Percentiles rank a stretch among this genome's conserved stretches.
These are phyloP conservation scores for Escallonia herrerae DNA, from an alignment of 129 eudicot genomes.

Conservation along the genomic window DNA sequence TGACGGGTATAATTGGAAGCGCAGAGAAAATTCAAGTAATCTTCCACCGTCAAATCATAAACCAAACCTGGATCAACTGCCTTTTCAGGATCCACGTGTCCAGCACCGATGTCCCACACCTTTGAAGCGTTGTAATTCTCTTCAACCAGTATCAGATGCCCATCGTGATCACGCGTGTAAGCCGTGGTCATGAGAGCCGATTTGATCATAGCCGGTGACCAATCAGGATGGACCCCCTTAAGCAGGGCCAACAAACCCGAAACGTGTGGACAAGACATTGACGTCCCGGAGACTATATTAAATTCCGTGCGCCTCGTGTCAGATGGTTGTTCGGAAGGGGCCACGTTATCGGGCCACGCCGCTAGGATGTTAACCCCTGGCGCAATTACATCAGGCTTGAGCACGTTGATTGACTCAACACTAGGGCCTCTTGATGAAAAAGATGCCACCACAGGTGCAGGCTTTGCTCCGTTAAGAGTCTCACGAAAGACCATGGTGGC, in stretches of 20 bases:
- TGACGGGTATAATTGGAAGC: slow-evolving; percentile 40
- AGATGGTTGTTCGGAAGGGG: slow-evolving; percentile 39
- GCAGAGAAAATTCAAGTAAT: slow-evolving; percentile 61
- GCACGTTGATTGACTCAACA: slow-evolving; percentile 28
- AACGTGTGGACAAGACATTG: slow-evolving; percentile 91
- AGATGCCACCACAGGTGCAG: slow-evolving; percentile 72
- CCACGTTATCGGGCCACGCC: slow-evolving; percentile 61
- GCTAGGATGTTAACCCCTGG: slow-evolving; percentile 88
- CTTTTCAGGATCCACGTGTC: slow-evolving; percentile 66
- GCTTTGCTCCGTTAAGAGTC: slow-evolving; percentile 46
- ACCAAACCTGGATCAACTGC: slow-evolving; percentile 79
- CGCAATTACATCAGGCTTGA: slow-evolving; percentile 82
- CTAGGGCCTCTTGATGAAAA: slow-evolving; percentile 79
- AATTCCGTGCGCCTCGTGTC: slow-evolving; percentile 53
- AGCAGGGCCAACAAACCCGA: slow-evolving; percentile 74
- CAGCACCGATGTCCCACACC: slow-evolving; percentile 66
- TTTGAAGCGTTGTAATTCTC: slow-evolving; percentile 30
- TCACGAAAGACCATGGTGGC: slow-evolving; percentile 50
- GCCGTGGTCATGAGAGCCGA: slow-evolving; percentile 68
- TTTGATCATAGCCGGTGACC: slow-evolving; percentile 89
- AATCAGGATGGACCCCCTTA: slow-evolving; percentile 86
- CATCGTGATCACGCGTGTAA: slow-evolving; percentile 30
- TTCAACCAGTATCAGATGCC: slow-evolving; percentile 49
- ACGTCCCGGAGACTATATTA: slow-evolving; percentile 72
- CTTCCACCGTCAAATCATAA: slow-evolving; percentile 40